Evolutionary conservation across 2,329 filamentous ascomycete species (phyloP).

Genomic region (Fusarium humuli): DNA sequence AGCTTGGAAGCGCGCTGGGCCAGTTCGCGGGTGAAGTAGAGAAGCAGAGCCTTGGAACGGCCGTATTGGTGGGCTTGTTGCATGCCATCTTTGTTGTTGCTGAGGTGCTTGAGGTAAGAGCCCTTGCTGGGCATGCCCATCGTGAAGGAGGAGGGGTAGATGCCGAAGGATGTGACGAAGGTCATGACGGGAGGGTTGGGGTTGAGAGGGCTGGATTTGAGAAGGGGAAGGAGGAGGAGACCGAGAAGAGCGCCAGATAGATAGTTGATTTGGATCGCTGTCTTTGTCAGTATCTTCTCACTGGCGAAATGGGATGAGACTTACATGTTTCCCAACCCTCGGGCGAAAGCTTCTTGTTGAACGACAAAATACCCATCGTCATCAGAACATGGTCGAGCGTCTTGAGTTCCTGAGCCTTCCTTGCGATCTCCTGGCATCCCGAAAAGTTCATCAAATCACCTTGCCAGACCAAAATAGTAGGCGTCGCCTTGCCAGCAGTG

Average conservation of each 20-base stretch:
- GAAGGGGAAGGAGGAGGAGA: conserved; percentile 50
- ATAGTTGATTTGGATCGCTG: conserved; percentile 54
- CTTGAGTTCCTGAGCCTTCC: conserved; percentile 45
- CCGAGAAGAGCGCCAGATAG: conserved; percentile 51
- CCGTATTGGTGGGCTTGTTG: conserved; percentile 54
- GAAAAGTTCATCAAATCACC: conserved; percentile 53
- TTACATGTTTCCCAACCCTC: conserved; percentile 55
- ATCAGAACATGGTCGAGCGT: conserved; percentile 52
- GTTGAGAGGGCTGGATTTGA: conserved; percentile 50
- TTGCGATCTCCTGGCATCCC: conserved; percentile 50
- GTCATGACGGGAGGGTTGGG: conserved; percentile 52
- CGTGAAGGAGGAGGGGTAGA: conserved; percentile 54
- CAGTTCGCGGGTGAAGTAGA: conserved; percentile 54
- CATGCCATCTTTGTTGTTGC: conserved; percentile 53
- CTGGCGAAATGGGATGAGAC: background rate
- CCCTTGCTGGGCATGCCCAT: conserved; percentile 49
- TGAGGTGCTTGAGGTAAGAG: conserved; percentile 52
- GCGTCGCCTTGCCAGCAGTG: conserved; percentile 40
- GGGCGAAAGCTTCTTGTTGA: conserved; percentile 51
- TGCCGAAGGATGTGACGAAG: conserved; percentile 54
- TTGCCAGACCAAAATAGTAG: conserved; percentile 53
- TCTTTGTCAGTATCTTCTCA: background rate
- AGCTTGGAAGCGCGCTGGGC: conserved; percentile 44
- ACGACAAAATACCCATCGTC: conserved; percentile 54
- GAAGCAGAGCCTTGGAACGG: conserved; percentile 53